phyloP scores from a whole-genome alignment of 768 basidiomycete genomes.

The Scleroderma bovista region DNA sequence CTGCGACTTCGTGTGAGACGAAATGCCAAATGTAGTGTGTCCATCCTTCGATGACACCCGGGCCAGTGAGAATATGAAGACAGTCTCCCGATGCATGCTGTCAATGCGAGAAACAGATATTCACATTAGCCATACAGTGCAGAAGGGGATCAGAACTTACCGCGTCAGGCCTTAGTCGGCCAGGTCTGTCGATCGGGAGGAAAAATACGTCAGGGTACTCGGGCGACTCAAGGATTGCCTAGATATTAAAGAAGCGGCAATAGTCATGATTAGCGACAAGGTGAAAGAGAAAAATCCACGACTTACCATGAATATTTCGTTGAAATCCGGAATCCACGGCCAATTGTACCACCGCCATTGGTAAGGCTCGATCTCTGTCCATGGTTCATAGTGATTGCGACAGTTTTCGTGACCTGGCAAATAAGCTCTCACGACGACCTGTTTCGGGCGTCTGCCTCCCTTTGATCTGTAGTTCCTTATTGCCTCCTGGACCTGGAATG shows the following conservation, averaged over 20 bases:
- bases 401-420: slow-evolving; percentile 64
- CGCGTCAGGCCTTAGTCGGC: slow-evolving; percentile 57
- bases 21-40: slow-evolving; percentile 48
- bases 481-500: slow-evolving; percentile 42
- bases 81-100: slow-evolving; percentile 43
- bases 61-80: slow-evolving; percentile 40
- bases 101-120: background rate
- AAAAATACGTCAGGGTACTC: slow-evolving; percentile 53
- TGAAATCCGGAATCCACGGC: slow-evolving; percentile 54
- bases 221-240: slow-evolving; percentile 38
- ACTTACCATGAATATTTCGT: slow-evolving; percentile 52
- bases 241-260: background rate
- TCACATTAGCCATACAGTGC: background rate
- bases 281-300: background rate
- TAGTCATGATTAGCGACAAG: background rate
- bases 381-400: slow-evolving; percentile 43
- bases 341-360: slow-evolving; percentile 57
- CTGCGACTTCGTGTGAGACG: slow-evolving; percentile 33
- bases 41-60: slow-evolving; percentile 49
- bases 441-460: slow-evolving; percentile 27
- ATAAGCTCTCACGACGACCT: slow-evolving; percentile 56
- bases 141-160: slow-evolving; percentile 42
- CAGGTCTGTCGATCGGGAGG: slow-evolving; percentile 57
- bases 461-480: slow-evolving; percentile 30
- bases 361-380: slow-evolving; percentile 39